Evolutionary conservation across 768 basidiomycete species (phyloP).

Genomic region (Cystofilobasidium macerans): DNA sequence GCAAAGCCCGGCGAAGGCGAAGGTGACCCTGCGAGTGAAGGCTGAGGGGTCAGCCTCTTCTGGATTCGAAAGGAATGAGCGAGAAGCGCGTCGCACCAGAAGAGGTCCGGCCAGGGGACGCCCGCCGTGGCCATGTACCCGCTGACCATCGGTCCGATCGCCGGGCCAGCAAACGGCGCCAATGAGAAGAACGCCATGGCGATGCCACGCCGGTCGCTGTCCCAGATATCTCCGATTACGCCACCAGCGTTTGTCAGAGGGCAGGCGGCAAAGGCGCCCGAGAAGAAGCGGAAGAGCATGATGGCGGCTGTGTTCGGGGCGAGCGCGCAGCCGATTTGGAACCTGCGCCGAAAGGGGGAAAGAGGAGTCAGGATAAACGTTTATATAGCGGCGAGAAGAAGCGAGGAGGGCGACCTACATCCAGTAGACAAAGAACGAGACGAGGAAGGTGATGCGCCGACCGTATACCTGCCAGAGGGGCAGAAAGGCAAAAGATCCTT

Average conservation of each 20-base stretch:
- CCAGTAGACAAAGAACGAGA: slow-evolving; percentile 21
- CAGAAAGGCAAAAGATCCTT: no score
- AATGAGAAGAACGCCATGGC: slow-evolving; percentile 24
- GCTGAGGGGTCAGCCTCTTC: no score
- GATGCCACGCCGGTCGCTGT: slow-evolving; percentile 22
- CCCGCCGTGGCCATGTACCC: slow-evolving; percentile 28
- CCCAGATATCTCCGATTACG: slow-evolving; percentile 30
- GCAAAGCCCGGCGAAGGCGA: slow-evolving; percentile 31
- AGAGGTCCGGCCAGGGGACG: slow-evolving; percentile 12
- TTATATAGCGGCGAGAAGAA: background rate
- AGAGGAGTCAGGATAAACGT: slow-evolving; percentile 28
- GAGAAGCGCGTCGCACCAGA: background rate
- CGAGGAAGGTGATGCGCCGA: slow-evolving; percentile 8
- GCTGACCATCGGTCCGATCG: slow-evolving; percentile 38
- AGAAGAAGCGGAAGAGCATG: slow-evolving; percentile 41
- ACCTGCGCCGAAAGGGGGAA: slow-evolving; percentile 32
- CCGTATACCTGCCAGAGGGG: slow-evolving; percentile 10
- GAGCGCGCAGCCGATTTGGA: slow-evolving; percentile 41
- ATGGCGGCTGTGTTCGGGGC: slow-evolving; percentile 39
- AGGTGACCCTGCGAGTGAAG: background rate
- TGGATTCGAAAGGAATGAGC: background rate
- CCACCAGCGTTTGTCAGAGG: slow-evolving; percentile 42
- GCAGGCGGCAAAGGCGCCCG: slow-evolving; percentile 39
- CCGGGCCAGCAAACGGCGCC: slow-evolving; percentile 39
- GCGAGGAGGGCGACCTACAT: background rate